phyloP scores from a whole-genome alignment of 2,329 filamentous ascomycete species.

The Epichloe aotearoae region DNA sequence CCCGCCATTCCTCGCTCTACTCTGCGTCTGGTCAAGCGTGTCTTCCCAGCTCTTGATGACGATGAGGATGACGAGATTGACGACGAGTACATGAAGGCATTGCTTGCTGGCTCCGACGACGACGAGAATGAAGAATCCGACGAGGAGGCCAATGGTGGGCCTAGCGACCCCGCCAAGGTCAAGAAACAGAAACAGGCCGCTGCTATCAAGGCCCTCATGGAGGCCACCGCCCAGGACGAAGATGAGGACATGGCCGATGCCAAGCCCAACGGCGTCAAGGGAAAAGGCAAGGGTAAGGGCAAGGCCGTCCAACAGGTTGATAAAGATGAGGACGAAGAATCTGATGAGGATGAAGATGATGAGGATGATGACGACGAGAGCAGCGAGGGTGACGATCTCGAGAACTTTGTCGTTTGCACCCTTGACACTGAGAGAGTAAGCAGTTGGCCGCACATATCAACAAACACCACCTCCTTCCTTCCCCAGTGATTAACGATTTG shows the following conservation, averaged over 20 bases:
- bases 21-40: constrained; percentile 76
- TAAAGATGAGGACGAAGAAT: constrained; percentile 37
- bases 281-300: constrained; percentile 54
- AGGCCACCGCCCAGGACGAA: constrained; percentile 47
- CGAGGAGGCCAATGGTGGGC: constrained; percentile 71
- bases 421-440: constrained; percentile 83
- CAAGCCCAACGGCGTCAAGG: constrained; percentile 42
- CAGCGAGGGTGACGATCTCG: constrained; percentile 52
- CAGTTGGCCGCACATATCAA: not conserved
- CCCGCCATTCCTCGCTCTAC: constrained; percentile 63
- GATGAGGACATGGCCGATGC: constrained; percentile 66
- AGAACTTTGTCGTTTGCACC: constrained; percentile 92
- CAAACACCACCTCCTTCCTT: not conserved
- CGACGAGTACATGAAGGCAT: constrained; percentile 48
- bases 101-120: constrained; percentile 39
- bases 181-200: constrained; percentile 76
- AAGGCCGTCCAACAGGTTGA: constrained; percentile 49
- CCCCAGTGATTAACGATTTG: constrained; percentile 14
- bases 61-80: constrained; percentile 50
- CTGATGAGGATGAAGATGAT: constrained; percentile 16
- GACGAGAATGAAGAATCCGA: constrained; percentile 41
- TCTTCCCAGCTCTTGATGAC: constrained; percentile 39
- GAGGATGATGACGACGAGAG: constrained; percentile 48
- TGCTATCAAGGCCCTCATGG: constrained; percentile 64
- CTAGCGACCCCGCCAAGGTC: constrained; percentile 79